Evolutionary conservation across 108 stramenopile species (phyloP).

Genomic region (Skeletonema tropicum): DNA sequence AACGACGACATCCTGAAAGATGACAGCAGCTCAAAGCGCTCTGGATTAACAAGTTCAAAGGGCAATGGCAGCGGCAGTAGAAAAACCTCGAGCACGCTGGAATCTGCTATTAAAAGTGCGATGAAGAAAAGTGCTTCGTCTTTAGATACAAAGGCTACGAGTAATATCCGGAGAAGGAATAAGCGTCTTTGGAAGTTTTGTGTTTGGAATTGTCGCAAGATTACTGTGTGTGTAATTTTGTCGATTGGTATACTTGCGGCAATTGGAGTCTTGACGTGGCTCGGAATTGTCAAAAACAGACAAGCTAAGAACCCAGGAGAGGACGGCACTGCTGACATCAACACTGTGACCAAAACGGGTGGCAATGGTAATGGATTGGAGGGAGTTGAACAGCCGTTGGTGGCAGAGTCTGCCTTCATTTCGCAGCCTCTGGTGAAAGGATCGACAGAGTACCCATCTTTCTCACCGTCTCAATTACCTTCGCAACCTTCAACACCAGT

Average conservation of each 20-base stretch:
- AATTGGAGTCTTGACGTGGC: conserved; percentile 20
- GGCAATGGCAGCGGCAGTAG: background rate
- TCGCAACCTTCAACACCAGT: background rate
- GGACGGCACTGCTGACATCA: background rate
- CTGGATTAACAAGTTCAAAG: background rate
- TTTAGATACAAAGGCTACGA: background rate
- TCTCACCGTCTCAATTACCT: conserved; percentile 15
- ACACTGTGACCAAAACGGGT: background rate
- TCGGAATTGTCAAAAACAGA: conserved; percentile 6
- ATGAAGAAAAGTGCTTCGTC: background rate
- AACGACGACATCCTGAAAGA: background rate
- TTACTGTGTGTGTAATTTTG: conserved; percentile 13
- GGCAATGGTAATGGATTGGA: conserved; percentile 2
- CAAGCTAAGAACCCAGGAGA: background rate
- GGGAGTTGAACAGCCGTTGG: conserved; percentile 2
- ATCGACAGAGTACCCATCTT: conserved; percentile 19
- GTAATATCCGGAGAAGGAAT: conserved; percentile 20
- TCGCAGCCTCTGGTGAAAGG: background rate
- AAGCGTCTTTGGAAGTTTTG: conserved; percentile 36
- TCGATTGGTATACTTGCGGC: conserved; percentile 13
- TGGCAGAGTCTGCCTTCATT: background rate
- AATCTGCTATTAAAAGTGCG: background rate
- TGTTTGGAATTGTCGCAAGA: conserved; percentile 50
- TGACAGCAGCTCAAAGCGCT: background rate
- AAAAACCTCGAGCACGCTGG: background rate